These are phyloP conservation scores for Centella asiatica DNA, from an alignment of 129 eudicot species.

Conservation along the genomic window DNA sequence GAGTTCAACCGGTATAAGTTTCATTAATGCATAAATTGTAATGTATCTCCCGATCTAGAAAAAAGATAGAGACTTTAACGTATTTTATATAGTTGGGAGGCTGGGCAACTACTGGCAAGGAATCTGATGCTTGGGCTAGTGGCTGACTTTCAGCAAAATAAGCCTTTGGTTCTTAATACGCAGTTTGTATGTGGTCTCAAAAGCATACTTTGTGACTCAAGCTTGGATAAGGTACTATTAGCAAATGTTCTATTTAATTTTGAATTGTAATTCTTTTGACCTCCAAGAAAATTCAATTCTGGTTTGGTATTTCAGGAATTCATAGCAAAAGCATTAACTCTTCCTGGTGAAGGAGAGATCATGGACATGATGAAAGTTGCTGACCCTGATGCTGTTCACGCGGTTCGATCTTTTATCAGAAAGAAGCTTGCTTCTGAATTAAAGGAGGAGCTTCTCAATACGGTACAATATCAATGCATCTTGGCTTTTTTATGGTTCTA, in stretches of 20 bases:
- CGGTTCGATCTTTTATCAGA: slow-evolving; percentile 74
- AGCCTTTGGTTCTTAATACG: slow-evolving; percentile 55
- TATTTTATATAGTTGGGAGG: slow-evolving; percentile 95
- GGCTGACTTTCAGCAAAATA: slow-evolving; percentile 63
- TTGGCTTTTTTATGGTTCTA: neutral
- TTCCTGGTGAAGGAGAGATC: slow-evolving; percentile 91
- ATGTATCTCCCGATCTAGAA: neutral
- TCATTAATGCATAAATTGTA: too few species aligned
- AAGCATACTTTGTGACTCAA: slow-evolving; percentile 58
- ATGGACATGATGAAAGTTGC: slow-evolving; percentile 98
- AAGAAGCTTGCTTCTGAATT: slow-evolving; percentile 78
- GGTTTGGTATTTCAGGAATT: slow-evolving; percentile 63
- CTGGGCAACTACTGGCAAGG: slow-evolving; percentile 80
- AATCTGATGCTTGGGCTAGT: slow-evolving; percentile 80
- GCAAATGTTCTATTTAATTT: too few species aligned
- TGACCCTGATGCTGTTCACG: slow-evolving; percentile 98
- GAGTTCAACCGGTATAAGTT: slow-evolving; percentile 73
- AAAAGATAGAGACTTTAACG: neutral
- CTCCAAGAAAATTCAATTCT: neutral
- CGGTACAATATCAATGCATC: slow-evolving; percentile 36
- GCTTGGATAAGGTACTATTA: slow-evolving; percentile 78
- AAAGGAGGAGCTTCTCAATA: slow-evolving; percentile 46
- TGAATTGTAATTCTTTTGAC: too few species aligned
- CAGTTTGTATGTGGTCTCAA: slow-evolving; percentile 70
- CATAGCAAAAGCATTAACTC: slow-evolving; percentile 82